A percentile compares a stretch with the other conserved stretches of the same genome.
Conservation (phyloP, 257 asterid genomes). For the Solanum tacnaense region DNA sequence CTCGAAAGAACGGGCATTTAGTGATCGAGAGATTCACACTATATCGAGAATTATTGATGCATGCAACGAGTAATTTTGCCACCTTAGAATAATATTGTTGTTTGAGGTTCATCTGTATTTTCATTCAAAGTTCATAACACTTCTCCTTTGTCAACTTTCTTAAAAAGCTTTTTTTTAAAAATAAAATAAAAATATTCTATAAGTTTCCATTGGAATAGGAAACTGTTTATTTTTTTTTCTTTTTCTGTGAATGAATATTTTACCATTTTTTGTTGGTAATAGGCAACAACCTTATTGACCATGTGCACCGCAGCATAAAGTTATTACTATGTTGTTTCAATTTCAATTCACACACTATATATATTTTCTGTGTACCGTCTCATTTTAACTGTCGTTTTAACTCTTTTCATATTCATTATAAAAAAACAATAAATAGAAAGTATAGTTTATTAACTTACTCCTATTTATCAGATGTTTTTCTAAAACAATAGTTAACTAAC, state of each 20-base stretch:
- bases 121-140: not conserved
- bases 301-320: not conserved
- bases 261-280: not conserved
- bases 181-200: no score
- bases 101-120: fast-evolving
- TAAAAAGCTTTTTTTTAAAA: no score
- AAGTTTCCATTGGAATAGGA: not conserved
- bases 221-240: not conserved
- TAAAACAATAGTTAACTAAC: not conserved
- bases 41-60: no score
- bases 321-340: not conserved
- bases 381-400: not conserved
- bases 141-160: no score
- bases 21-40: not conserved
- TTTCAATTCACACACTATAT: not conserved
- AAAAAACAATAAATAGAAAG: not conserved
- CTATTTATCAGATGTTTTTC: not conserved
- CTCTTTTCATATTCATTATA: not conserved
- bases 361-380: not conserved
- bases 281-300: not conserved
- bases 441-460: not conserved
- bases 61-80: not conserved
- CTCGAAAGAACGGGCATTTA: no score
- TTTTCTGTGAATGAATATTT: not conserved
- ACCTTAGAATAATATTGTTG: not conserved